These are phyloP conservation scores for Psilocybe azurescens DNA, from an alignment of 768 basidiomycete genomes.

Conservation along the genomic window DNA sequence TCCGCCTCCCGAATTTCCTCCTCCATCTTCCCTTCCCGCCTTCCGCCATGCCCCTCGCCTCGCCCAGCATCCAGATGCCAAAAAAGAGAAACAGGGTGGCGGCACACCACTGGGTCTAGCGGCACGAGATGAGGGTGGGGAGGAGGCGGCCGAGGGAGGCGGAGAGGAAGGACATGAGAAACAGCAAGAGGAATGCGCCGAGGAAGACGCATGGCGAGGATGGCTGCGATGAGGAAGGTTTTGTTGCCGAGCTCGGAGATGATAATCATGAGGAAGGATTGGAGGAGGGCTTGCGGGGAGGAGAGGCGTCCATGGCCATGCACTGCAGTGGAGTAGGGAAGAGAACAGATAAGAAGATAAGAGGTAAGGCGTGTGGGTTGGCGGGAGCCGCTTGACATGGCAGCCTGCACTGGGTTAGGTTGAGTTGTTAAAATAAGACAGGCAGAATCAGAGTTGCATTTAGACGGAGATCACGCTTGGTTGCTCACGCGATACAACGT, in stretches of 20 bases:
- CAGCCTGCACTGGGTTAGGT: no score
- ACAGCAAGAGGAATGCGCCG: conserved; percentile 35
- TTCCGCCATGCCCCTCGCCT: conserved; percentile 76
- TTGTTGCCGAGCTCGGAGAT: conserved; percentile 58
- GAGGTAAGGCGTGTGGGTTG: no score
- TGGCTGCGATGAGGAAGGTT: conserved; percentile 86
- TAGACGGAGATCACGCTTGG: no score
- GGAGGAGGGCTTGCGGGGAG: no score
- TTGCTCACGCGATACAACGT: no score
- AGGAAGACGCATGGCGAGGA: conserved; percentile 90
- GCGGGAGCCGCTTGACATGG: no score
- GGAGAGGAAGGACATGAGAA: conserved; percentile 50
- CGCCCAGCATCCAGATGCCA: conserved; percentile 87
- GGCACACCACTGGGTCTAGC: conserved; percentile 74
- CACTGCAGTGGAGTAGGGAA: no score
- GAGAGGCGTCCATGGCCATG: no score
- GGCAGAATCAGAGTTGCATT: no score
- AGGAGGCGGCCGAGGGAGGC: conserved; percentile 92
- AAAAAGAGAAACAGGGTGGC: conserved; percentile 88
- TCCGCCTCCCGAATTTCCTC: conserved; percentile 96
- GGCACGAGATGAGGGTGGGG: conserved; percentile 76
- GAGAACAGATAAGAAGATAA: no score
- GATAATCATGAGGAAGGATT: no score
- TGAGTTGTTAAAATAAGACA: no score
- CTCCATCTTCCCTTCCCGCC: conserved; percentile 77